Evolutionary conservation across 495 filamentous ascomycete species (phyloP), one percentile per base, ranked within the genome.

Genomic region (Podospora anserina): DNA sequence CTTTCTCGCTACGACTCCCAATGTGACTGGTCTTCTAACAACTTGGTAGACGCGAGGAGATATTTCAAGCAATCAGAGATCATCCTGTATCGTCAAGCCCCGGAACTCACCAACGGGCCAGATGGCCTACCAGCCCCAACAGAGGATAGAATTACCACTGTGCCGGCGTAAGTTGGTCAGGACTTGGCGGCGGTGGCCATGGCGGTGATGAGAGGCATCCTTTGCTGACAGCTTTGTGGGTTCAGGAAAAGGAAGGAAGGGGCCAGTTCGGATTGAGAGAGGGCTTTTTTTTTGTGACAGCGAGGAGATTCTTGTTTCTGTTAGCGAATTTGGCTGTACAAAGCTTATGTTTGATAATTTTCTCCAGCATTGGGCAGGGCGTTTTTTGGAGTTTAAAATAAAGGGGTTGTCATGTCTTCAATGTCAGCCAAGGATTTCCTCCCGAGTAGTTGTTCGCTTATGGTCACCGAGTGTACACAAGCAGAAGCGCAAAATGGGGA

Each of bases 11-110:
- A 49, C 54, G 16, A 34, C 57, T 28, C 57, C 26, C 20, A 57
- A 15, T 3, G 65, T 76, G 30, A 66, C 66, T 26, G n/a, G 27
- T 27, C 30, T 6, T 7, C 15, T 1, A 2, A 6, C 57, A 20
- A n/a, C 7, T 59, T 1, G 4, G 27, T 74, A 96, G 95, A 99
- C 77, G 96, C 96, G 56, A 86, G 95, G 71, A 88, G 95, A 69
- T 99, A 99, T 82, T 99, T 99, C 84, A 99, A 99, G 77, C 95
- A 99, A 80, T 97, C 93, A 64, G 95, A 99, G 81, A 99, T 99
- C 76, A 92, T 97, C 66, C 91, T 99, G 60, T 97, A 91, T 83
- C 90, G 96, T 65, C 95, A 97, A 85, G 89, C 93, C 26, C 95
- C 95, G 34, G 94, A 92, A 73, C 75, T 82, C 39, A 78, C 80